These are phyloP conservation scores for Carex pumila DNA, from an alignment of 176 grass and related monocot genomes.

Conservation along the genomic window DNA sequence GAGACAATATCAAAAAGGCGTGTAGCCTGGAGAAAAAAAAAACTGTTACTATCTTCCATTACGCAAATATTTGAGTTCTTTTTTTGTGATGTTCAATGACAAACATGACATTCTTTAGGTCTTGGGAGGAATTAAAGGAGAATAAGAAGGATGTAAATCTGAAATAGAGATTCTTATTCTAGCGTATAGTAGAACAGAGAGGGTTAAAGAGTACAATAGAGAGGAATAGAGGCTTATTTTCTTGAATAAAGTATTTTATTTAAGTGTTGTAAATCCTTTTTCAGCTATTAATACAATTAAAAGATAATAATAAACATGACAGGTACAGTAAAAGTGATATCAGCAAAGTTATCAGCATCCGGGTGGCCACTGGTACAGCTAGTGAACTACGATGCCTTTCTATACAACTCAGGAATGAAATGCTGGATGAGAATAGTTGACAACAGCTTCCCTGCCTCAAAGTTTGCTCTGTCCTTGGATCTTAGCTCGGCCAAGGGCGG, in stretches of 20 bases:
- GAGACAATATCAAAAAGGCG: neutral
- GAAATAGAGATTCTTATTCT: no score
- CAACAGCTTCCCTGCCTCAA: constrained; percentile 82
- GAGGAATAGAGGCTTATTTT: no score
- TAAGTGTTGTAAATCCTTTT: no score
- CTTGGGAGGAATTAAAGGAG: no score
- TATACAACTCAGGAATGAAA: constrained; percentile 74
- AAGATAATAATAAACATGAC: constrained; percentile 16
- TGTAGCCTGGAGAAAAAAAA: neutral
- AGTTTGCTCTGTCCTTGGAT: constrained; percentile 65
- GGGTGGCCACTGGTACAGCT: constrained; percentile 85
- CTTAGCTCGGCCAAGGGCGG: constrained; percentile 57
- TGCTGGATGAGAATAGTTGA: constrained; percentile 95
- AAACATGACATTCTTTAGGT: no score
- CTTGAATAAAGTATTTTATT: no score
- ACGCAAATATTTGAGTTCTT: neutral
- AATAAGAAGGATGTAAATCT: no score
- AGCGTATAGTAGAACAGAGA: no score
- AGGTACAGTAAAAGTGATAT: constrained; percentile 85
- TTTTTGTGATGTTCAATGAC: neutral
- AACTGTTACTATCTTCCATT: neutral
- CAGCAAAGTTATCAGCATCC: constrained; percentile 83
- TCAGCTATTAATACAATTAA: no score
- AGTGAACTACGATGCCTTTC: constrained; percentile 66
- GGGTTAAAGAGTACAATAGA: no score